Evolutionary conservation across 768 basidiomycete genomes (phyloP), one percentile per base, ranked within the genome.

Genomic region (Phlebiopsis gigantea): DNA sequence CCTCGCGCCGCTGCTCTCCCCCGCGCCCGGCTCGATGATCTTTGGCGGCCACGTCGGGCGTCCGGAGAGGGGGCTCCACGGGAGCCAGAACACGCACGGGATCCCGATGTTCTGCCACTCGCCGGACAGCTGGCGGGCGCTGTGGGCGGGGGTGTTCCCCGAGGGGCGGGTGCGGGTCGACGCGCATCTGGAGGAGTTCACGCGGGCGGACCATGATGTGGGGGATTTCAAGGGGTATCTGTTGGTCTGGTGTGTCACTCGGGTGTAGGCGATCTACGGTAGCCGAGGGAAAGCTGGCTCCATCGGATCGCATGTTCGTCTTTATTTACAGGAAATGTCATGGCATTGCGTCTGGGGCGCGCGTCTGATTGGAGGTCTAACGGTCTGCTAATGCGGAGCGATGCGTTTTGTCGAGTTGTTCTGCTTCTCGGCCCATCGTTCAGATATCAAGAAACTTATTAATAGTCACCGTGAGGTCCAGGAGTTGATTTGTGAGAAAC

Each of bases 1-100:
- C 7, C 62, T 81, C 17, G 77, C 75, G 0, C 70, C 69, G 2
- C 63, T 81, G 2, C 70, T 81, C 14, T 70, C 73, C 0, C 74
- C 73, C 2, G 63, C 63, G 24, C 71, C 76, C 0, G 80, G 79
- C 1, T 77, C 78, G 1, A 61, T 78, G 21, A 75, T 80, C 28
- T 77, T 79, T 56, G 79, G 81, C 10, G 62, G 34, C 17, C 78
- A 80, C 56, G 63, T 59, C 25, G 75, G 68, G 4, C 60, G 57
- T 15, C 62, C 66, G 5, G 66, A 71, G 51, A 74, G 71, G 53
- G 76, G 74, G 15, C 12, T 49, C 2, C 53, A 49, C 8, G 26
- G 30, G 19, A 28, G 52, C 26, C 53, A 58, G 44, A 53, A 58
- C 22, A 28, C 50, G 4, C 51, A 58, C 28, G 57, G 57, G 21